Evolutionary conservation across 176 grass and related monocot genomes (phyloP), one percentile per base, ranked within the genome.

Genomic region (Tuctoria greenei): DNA sequence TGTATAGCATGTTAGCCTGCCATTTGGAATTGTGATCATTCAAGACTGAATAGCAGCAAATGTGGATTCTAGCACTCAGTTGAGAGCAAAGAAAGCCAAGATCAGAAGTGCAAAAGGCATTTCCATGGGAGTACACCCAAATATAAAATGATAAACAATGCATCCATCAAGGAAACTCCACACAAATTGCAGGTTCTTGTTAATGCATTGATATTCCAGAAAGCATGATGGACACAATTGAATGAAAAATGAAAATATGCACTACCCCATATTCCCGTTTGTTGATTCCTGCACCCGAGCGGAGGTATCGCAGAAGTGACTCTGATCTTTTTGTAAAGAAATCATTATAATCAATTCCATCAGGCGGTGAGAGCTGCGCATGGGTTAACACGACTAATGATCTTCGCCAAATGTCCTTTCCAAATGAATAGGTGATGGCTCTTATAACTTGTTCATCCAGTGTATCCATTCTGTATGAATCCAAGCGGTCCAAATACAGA

Each of bases 391-490:
- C 89, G 78, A 99, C 86, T 75, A 95, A 65, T 80, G 89, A 26
- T 76, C 92, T 89, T 63, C 25, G 73, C 92, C 96, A 92, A 39
- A 99, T 99, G 61, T 82, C 83, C 79, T 99, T 99, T 34, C 96
- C 92, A 81, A 95, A 88, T 72, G 87, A 82, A 74, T 86, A 85
- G 18, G 96, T 99, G 67, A 95, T 92, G 10, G 83, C 79, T 88
- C 58, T 90, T 64, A 99, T 86, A 75, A 98, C 86, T 77, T 88
- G 86, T 54, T 78, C 88, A 79, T 98, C 95, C 68, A 94, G 63
- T 17, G 68, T 88, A 75, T 98, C 91, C 83, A 98, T 88, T 78
- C 91, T 86, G 70, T 98, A 98, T 25, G 89, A 84, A 88, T 98
- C 95, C 78, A 98, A 85, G 49, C 91, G 86, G 59, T 98, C 95